Evolutionary conservation across 257 asterid species (phyloP), one percentile per base, ranked within the genome.

Genomic region (Handroanthus guayacan): DNA sequence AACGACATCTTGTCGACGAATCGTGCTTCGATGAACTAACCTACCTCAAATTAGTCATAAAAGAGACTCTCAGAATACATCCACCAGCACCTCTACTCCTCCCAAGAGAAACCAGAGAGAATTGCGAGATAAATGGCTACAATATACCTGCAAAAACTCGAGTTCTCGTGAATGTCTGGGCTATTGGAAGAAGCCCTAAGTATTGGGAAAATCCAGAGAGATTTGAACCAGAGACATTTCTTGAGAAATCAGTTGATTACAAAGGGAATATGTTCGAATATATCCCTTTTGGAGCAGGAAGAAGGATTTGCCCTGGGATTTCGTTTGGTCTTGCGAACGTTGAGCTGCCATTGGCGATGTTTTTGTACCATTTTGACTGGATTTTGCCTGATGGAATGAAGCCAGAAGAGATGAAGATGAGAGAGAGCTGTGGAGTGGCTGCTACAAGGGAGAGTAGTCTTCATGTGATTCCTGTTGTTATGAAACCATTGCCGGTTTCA

Each of bases 271-370:
- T 34, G 13, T 43, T 69, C 1, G 69, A 80, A 1, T 73, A n/a
- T 62, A 52, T 78, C 39, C 82, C 85, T 0, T 82, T 82, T 16
- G 85, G 85, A 0, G 82, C 68, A 1, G 85, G 85, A 11, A 81
- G 85, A 48, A 81, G 81, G 72, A 67, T 64, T 3, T 81, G 84
- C 66, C 84, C 84, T 2, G 85, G 79, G 16, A 51, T 75, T 12
- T 3, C 62, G 0, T 69, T 74, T 39, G 75, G 64, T 1, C 12
- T 82, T 1, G 78, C 78, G 1, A 57, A 45, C 11, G 18, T 82
- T 4, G 83, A 78, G 58, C 31, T 78, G 0, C 37, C 47, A 16
- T 44, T 78, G 2, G 82, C 85, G 2, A 74, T 69, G 61, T 9
- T 78, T 14, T 71, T 82, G 1, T 78, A 82, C 57, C 74, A 82